Evolutionary conservation across 768 basidiomycete species (phyloP), one percentile per base, ranked within the genome.

Genomic region (Hortiboletus flavorubellus): DNA sequence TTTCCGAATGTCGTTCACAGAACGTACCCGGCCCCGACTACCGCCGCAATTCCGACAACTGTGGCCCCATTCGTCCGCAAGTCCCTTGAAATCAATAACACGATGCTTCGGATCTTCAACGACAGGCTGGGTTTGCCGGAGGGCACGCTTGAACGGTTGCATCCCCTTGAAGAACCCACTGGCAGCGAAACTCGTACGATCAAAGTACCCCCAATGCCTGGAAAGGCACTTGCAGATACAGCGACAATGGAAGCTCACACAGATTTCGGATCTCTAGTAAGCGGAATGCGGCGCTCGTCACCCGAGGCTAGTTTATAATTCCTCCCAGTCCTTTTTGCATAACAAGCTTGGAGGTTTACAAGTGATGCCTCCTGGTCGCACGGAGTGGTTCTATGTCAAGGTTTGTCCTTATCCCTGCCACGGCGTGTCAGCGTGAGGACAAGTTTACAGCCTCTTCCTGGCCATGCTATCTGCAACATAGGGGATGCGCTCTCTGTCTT

Each of bases 321-420:
- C n/a, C 21, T 16, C 15, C 30, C 54, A 85, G 81, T 83, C 84
- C 0, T 82, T 88, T 72, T 71, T 89, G 53, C 84, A 87, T 61
- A 89, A 88, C 64, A 78, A 77, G 2, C 77, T 88, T 0, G 87
- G 87, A 4, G 87, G 87, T 0, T 72, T 89, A 4, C 87, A 89
- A 56, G 86, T 89, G 0, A 73, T 87, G 45, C 78, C 79, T 1
- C 86, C 85, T 1, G 84, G 82, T 14, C 64, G 77, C 7, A 79
- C 83, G 26, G 67, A 77, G 21, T 89, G 87, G 87, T 80, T 81
- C 64, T 89, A 87, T 58, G 74, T 89, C 60, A 81, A 79, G 77
- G 86, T 80, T 45, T 9, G 58, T 23, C 26, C 6, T 3, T 8
- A n/a, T 23, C 8, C 18, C 11, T 14, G 16, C 9, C 11, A 14